Evolutionary conservation across 2,329 filamentous ascomycete species (phyloP).

Genomic region (Epicoccum sorghinum): DNA sequence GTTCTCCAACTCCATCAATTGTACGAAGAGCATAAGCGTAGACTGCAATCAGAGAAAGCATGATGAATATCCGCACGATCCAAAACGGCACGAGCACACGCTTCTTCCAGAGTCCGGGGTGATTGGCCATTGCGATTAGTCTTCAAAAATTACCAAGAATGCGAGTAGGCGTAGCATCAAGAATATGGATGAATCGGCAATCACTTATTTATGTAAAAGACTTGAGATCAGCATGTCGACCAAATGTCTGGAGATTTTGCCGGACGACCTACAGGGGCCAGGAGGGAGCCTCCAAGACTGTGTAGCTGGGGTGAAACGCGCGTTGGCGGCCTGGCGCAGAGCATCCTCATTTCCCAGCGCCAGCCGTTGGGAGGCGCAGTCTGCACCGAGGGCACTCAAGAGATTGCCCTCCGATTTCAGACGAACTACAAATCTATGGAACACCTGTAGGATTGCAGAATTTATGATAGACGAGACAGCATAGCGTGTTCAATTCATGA

Average conservation of each 20-base stretch:
- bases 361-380: constrained; percentile 1
- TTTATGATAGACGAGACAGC: too few relatives aligned
- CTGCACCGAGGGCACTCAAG: neutral
- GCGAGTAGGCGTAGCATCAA: neutral
- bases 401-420: neutral
- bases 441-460: too few relatives aligned
- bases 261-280: constrained; percentile 24
- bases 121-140: constrained; percentile 27
- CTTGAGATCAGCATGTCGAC: constrained; percentile 9
- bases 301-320: constrained; percentile 29
- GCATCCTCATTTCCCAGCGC: constrained; percentile 17
- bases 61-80: constrained; percentile 40
- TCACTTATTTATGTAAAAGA: neutral
- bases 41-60: constrained; percentile 40
- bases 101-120: constrained; percentile 44
- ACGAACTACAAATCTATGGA: neutral
- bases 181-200: neutral
- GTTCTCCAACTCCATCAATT: constrained; percentile 23
- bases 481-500: too few relatives aligned
- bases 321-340: constrained; percentile 16
- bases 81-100: constrained; percentile 48
- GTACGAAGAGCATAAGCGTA: constrained; percentile 34
- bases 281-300: constrained; percentile 24
- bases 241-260: constrained; percentile 4
- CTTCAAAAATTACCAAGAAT: neutral